Evolutionary conservation across 805 yeast species (phyloP).

Genomic region (Yamadazyma scolyti): DNA sequence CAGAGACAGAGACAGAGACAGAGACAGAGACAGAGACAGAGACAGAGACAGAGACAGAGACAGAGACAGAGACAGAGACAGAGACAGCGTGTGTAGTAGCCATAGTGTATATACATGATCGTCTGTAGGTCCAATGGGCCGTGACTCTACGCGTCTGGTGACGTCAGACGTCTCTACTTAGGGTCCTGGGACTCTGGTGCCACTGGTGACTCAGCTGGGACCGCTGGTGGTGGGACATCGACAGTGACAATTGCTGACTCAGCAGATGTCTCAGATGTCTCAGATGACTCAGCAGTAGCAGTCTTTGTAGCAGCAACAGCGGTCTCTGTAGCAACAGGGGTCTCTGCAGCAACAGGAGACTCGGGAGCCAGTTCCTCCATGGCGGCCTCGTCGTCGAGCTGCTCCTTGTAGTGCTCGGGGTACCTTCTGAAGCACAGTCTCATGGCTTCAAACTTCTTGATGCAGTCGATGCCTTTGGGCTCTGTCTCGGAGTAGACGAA

Average conservation of each 20-base stretch:
- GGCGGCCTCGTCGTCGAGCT: constrained; percentile 75
- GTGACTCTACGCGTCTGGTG: not conserved
- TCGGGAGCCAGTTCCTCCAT: constrained; percentile 11
- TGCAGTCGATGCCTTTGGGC: constrained; percentile 95
- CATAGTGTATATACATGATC: too few relatives aligned
- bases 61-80: too few relatives aligned
- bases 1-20: not conserved
- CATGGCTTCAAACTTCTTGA: constrained; percentile 86
- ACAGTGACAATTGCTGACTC: not conserved
- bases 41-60: too few relatives aligned
- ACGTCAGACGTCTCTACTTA: not conserved
- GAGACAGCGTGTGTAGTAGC: too few relatives aligned
- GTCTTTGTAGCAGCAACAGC: constrained; percentile 1
- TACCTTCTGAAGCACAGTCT: constrained; percentile 89
- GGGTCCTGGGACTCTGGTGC: not conserved
- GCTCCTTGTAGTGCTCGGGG: constrained; percentile 93
- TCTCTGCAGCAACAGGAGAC: constrained; percentile 1
- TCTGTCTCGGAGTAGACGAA: constrained; percentile 91
- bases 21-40: too few relatives aligned
- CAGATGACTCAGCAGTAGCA: constrained; percentile 1
- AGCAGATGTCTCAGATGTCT: constrained; percentile 1
- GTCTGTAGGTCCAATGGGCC: not conserved
- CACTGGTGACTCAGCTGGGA: constrained; percentile 1
- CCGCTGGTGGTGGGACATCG: not conserved
- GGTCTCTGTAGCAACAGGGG: constrained; percentile 1